These are phyloP conservation scores for Solanum chmielewskii DNA, from an alignment of 257 asterid species.

Conservation along the genomic window DNA sequence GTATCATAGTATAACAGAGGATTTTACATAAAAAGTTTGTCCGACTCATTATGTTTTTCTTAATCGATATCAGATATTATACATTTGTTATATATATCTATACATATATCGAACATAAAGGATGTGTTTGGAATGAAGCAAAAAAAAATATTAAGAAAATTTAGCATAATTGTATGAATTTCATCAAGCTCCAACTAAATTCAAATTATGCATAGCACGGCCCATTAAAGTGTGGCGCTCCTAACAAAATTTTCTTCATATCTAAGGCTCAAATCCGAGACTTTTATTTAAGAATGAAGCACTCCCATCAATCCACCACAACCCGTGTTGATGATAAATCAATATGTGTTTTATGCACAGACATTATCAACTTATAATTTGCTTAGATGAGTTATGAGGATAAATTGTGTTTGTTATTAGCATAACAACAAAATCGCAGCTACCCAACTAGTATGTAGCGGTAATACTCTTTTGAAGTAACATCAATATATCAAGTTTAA, in stretches of 20 bases:
- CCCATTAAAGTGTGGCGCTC: too few species aligned
- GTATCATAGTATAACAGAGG: background rate
- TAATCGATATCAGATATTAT: too few species aligned
- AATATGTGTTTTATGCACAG: background rate
- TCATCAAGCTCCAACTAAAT: too few species aligned
- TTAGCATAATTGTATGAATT: background rate
- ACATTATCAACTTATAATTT: background rate
- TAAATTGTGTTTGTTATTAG: background rate
- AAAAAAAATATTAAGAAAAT: background rate
- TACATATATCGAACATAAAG: background rate
- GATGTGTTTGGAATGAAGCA: background rate
- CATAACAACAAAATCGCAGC: background rate
- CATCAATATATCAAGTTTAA: background rate
- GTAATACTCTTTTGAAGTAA: too few species aligned
- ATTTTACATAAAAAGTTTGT: too few species aligned
- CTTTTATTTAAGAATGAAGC: too few species aligned
- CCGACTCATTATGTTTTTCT: background rate
- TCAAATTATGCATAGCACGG: accelerated
- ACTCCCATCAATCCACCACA: accelerated
- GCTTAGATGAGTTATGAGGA: background rate
- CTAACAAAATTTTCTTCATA: too few species aligned
- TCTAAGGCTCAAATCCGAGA: accelerated
- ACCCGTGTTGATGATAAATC: too few species aligned
- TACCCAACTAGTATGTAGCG: background rate
- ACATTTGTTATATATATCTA: background rate